Conservation (phyloP, 805 yeast genomes). For the Wickerhamomyces bisporus region DNA sequence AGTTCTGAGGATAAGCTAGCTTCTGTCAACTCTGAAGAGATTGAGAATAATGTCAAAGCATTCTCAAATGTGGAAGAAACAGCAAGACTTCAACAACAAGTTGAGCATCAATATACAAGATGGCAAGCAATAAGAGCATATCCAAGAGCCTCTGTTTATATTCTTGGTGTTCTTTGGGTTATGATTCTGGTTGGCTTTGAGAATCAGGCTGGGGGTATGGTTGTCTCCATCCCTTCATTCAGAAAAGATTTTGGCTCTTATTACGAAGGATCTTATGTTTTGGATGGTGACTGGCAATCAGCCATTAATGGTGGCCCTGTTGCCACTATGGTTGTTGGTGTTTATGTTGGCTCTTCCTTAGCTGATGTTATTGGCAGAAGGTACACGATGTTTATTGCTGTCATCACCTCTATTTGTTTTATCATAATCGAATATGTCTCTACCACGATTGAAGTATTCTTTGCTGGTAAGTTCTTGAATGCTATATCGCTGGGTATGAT, state of each 20-base stretch:
- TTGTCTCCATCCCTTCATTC: slow-evolving; percentile 30
- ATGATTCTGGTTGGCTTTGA: slow-evolving; percentile 41
- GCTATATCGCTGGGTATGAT: slow-evolving; percentile 38
- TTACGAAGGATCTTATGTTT: slow-evolving; percentile 24
- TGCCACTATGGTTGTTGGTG: slow-evolving; percentile 29
- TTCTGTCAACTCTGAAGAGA: no score
- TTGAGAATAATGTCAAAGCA: no score
- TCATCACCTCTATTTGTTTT: slow-evolving; percentile 28
- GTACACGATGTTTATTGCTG: slow-evolving; percentile 25
- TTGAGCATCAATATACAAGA: slow-evolving; percentile 1
- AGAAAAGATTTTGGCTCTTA: slow-evolving; percentile 30
- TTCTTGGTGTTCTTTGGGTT: slow-evolving; percentile 32
- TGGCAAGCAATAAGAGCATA: slow-evolving; percentile 32
- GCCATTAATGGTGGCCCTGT: slow-evolving; percentile 29
- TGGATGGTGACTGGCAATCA: slow-evolving; percentile 41
- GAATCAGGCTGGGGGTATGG: slow-evolving; percentile 32
- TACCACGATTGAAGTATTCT: slow-evolving; percentile 29
- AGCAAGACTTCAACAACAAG: no score
- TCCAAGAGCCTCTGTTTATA: slow-evolving; percentile 36
- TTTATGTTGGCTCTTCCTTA: slow-evolving; percentile 13
- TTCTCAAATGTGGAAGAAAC: no score
- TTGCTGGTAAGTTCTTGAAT: slow-evolving; percentile 35
- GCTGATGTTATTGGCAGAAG: slow-evolving; percentile 33
- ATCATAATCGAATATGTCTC: slow-evolving; percentile 36
- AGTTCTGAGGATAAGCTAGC: no score